Conservation (phyloP, 306 rosid genomes). For the Mucuna pruriens region DNA sequence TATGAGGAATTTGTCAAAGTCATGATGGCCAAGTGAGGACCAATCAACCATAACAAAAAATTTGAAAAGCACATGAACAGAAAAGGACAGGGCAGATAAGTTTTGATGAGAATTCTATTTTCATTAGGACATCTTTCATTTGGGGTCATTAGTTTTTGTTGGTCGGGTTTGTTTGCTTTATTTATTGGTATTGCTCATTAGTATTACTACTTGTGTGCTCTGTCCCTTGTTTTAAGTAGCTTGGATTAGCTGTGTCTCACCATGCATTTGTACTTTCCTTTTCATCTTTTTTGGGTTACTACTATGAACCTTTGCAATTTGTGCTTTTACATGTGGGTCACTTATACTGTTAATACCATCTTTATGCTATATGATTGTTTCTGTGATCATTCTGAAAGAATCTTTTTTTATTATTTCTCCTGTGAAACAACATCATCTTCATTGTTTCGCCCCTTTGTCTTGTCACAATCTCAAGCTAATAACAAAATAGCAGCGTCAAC, state of each 20-base stretch:
- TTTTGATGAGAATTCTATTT: slow-evolving; percentile 59
- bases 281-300: slow-evolving; percentile 39
- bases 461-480: background rate
- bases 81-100: slow-evolving; percentile 61
- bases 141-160: slow-evolving; percentile 63
- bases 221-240: slow-evolving; percentile 57
- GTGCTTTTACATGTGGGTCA: slow-evolving; percentile 51
- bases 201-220: slow-evolving; percentile 59
- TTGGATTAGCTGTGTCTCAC: slow-evolving; percentile 53
- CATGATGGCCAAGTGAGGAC: slow-evolving; percentile 84
- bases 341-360: slow-evolving; percentile 50
- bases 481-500: background rate
- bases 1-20: slow-evolving; percentile 87
- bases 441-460: background rate
- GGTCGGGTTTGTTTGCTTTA: slow-evolving; percentile 64
- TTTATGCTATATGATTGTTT: slow-evolving; percentile 29
- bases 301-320: slow-evolving; percentile 49
- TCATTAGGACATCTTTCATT: slow-evolving; percentile 62
- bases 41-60: slow-evolving; percentile 44
- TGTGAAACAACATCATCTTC: background rate
- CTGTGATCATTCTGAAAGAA: slow-evolving; percentile 12
- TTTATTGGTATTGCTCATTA: slow-evolving; percentile 57
- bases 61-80: slow-evolving; percentile 53
- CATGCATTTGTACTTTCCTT: slow-evolving; percentile 49
- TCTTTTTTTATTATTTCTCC: background rate